Evolutionary conservation across 2,329 filamentous ascomycete genomes (phyloP).

Genomic region (Xylariomycetidae sp.): DNA sequence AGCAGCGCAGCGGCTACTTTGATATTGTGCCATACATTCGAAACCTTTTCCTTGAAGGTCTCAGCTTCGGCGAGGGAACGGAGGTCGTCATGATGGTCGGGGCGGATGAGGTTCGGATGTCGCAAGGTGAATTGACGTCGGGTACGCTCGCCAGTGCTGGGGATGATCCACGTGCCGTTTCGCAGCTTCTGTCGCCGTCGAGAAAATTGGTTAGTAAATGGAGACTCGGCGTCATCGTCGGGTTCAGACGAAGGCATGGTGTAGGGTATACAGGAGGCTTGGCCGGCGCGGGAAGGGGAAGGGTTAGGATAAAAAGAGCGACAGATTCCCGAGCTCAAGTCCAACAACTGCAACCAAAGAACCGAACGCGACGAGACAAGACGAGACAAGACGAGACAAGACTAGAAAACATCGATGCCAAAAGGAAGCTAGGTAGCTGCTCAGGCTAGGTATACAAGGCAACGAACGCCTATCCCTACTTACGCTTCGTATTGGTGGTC

Average conservation of each 20-base stretch:
- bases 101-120: constrained; percentile 34
- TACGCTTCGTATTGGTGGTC: constrained; percentile 18
- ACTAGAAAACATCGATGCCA: constrained; percentile 2
- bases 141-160: constrained; percentile 78
- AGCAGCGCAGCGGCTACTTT: constrained; percentile 34
- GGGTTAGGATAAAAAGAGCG: background rate
- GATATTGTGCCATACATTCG: constrained; percentile 32
- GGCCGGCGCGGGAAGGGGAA: constrained; percentile 2
- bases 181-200: constrained; percentile 61
- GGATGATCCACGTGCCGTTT: constrained; percentile 83
- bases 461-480: no score
- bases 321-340: constrained; percentile 3
- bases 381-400: constrained; percentile 1
- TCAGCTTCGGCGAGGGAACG: constrained; percentile 31
- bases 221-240: constrained; percentile 30
- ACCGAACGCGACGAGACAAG: constrained; percentile 2
- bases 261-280: no score
- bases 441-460: no score
- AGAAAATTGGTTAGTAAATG: constrained; percentile 44
- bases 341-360: constrained; percentile 3
- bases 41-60: constrained; percentile 30
- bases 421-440: constrained; percentile 2
- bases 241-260: no score
- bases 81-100: constrained; percentile 27
- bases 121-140: constrained; percentile 76